phyloP scores from a whole-genome alignment of 1,284 basidiomycete species.

The Leccinum angustisporum region DNA sequence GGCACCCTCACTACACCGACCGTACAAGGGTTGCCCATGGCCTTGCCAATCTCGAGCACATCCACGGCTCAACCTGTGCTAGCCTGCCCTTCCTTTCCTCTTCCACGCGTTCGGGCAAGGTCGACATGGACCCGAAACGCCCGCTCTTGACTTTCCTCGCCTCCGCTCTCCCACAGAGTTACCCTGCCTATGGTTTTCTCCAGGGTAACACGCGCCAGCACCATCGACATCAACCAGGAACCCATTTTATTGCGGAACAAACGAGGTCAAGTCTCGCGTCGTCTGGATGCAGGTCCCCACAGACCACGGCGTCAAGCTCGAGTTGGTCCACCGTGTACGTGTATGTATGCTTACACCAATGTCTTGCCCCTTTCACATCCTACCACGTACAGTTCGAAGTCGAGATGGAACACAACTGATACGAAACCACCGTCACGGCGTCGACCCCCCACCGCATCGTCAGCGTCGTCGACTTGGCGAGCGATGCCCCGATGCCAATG shows the following conservation, averaged over 20 bases:
- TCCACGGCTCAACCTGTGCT: constrained; percentile 59
- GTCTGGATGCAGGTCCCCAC: constrained; percentile 73
- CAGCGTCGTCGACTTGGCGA: constrained; percentile 82
- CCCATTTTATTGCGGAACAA: constrained; percentile 54
- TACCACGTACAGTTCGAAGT: constrained; percentile 54
- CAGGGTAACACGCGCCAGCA: constrained; percentile 46
- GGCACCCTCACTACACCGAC: no score
- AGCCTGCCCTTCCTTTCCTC: constrained; percentile 37
- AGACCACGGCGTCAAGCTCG: constrained; percentile 51
- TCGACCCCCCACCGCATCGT: constrained; percentile 66
- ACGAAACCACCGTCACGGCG: constrained; percentile 70
- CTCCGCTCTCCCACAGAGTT: constrained; percentile 59
- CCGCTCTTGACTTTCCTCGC: no score
- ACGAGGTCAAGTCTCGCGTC: constrained; percentile 69
- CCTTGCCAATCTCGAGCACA: constrained; percentile 40
- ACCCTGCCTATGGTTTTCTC: constrained; percentile 52
- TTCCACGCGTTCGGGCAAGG: neutral
- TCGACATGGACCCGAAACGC: no score
- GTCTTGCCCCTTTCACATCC: neutral
- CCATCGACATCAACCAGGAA: constrained; percentile 46
- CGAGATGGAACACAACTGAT: constrained; percentile 88
- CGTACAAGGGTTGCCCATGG: constrained; percentile 22
- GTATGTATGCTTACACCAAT: no score
- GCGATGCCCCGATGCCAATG: no score
- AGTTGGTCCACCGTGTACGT: constrained; percentile 49